Conservation (phyloP, 1,284 basidiomycete genomes). For the Pseudozyma sp. region DNA sequence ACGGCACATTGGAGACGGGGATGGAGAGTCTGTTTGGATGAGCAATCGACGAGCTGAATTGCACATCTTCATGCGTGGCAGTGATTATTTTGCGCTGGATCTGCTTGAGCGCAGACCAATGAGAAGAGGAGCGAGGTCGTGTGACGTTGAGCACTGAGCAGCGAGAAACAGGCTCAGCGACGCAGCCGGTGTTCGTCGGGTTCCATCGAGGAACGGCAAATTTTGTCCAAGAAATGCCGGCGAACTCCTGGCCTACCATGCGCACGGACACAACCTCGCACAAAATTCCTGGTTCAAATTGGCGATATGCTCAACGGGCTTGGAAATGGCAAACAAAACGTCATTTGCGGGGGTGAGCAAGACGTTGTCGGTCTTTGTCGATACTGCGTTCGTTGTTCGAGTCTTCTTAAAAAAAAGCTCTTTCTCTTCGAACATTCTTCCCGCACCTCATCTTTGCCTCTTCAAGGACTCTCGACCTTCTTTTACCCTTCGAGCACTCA, state of each 20-base stretch:
- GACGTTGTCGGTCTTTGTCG: no score
- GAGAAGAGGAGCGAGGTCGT: background rate
- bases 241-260: background rate
- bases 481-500: background rate
- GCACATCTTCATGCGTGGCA: background rate
- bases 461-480: background rate
- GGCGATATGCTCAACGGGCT: no score
- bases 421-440: no score
- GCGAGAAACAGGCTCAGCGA: background rate
- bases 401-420: no score
- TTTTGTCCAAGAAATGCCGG: background rate
- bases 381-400: no score
- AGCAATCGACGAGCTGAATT: background rate
- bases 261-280: background rate
- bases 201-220: background rate
- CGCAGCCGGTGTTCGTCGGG: background rate
- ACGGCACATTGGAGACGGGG: slow-evolving; percentile 42
- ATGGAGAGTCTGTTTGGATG: slow-evolving; percentile 47
- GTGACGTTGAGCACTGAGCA: no score
- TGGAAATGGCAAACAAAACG: no score
- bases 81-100: background rate
- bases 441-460: background rate
- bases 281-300: no score
- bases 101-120: background rate
- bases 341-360: no score